Conservation (phyloP, 192 early-diverging fungal species). For the Phycomyces nitens region DNA sequence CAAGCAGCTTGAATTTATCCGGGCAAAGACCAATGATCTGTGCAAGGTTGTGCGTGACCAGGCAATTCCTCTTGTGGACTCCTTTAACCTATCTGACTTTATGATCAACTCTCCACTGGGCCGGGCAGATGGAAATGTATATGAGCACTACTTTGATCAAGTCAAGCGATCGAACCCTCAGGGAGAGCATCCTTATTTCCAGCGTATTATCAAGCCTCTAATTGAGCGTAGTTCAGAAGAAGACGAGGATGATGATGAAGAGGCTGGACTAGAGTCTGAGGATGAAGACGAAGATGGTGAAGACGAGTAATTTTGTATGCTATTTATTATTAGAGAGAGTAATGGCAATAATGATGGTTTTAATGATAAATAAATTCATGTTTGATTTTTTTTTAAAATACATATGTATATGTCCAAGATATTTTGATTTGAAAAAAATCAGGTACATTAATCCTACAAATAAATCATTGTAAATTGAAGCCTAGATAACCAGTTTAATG, state of each 20-base stretch:
- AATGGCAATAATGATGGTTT: too few relatives aligned
- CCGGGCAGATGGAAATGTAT: conserved; percentile 80
- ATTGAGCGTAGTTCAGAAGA: conserved; percentile 55
- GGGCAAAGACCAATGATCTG: conserved; percentile 56
- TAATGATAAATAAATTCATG: too few relatives aligned
- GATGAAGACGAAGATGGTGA: conserved; percentile 53
- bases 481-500: too few relatives aligned
- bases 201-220: conserved; percentile 71
- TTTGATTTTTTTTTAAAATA: too few relatives aligned
- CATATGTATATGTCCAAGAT: too few relatives aligned
- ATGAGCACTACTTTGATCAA: conserved; percentile 81
- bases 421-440: too few relatives aligned
- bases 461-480: too few relatives aligned
- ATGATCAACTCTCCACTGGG: conserved; percentile 88
- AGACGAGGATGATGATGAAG: conserved; percentile 43
- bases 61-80: conserved; percentile 80
- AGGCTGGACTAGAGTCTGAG: conserved; percentile 55
- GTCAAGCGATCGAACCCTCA: conserved; percentile 75
- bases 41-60: conserved; percentile 74
- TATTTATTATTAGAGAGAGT: too few relatives aligned
- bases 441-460: too few relatives aligned
- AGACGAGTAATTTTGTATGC: not conserved
- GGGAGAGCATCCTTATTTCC: conserved; percentile 73
- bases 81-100: conserved; percentile 87
- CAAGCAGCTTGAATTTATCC: conserved; percentile 67